Evolutionary conservation across 306 rosid genomes (phyloP).

Genomic region (Macrotyloma uniflorum): DNA sequence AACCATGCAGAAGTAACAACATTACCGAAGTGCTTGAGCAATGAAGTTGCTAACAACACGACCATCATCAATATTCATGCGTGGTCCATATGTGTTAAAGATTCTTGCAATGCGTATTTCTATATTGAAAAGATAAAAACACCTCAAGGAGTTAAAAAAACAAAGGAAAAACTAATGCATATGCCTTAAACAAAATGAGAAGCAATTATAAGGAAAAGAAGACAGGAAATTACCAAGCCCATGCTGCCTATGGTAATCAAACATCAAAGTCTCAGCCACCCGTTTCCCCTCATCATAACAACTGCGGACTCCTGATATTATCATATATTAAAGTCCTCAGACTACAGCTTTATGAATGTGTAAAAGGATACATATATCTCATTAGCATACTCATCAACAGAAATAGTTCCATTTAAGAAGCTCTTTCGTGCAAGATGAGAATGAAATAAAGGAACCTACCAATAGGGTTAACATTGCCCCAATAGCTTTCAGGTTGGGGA

Average conservation of each 20-base stretch:
- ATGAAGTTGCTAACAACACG: slow-evolving; percentile 96
- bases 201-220: slow-evolving; percentile 12
- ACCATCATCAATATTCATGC: slow-evolving; percentile 91
- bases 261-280: slow-evolving; percentile 96
- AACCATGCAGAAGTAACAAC: slow-evolving; percentile 5
- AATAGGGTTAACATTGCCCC: slow-evolving; percentile 98
- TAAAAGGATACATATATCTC: background rate
- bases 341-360: slow-evolving; percentile 7
- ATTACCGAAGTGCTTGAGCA: slow-evolving; percentile 90
- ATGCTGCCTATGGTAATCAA: slow-evolving; percentile 94
- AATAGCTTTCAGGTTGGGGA: slow-evolving; percentile 88
- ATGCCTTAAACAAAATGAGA: background rate
- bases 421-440: slow-evolving; percentile 10
- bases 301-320: slow-evolving; percentile 76
- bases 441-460: slow-evolving; percentile 55
- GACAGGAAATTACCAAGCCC: slow-evolving; percentile 64
- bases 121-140: slow-evolving; percentile 33
- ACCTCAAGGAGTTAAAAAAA: background rate
- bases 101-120: slow-evolving; percentile 95
- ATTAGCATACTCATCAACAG: no score
- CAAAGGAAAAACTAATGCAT: background rate
- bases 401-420: slow-evolving; percentile 19
- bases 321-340: slow-evolving; percentile 12
- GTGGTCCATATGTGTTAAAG: slow-evolving; percentile 93
- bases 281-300: slow-evolving; percentile 98